Conservation (phyloP, 2,329 filamentous ascomycete species). For the Ophiostoma australiae region DNA sequence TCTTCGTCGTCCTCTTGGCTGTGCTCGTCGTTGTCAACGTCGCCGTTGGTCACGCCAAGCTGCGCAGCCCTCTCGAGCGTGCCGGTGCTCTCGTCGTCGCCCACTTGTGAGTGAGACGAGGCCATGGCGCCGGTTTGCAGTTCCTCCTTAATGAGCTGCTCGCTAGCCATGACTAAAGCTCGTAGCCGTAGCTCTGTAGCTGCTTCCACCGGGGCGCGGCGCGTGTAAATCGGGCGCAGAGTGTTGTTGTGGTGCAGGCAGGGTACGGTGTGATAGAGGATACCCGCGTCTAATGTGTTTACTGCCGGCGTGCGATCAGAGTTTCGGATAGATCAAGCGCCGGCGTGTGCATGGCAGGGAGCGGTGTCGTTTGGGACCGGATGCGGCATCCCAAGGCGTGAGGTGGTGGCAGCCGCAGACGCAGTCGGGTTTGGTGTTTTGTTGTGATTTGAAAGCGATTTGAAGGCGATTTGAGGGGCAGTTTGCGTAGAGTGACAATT, state of each 20-base stretch:
- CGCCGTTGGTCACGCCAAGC: slow-evolving; percentile 32
- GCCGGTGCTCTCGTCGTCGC: slow-evolving; percentile 35
- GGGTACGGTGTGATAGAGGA: not conserved
- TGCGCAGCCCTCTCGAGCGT: slow-evolving; percentile 28
- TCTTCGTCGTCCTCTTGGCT: slow-evolving; percentile 34
- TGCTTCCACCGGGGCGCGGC: slow-evolving; percentile 17
- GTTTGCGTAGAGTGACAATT: not conserved
- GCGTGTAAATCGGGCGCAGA: not conserved
- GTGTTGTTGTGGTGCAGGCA: not conserved
- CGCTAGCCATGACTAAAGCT: slow-evolving; percentile 41
- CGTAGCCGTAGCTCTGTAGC: not conserved
- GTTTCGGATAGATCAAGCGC: slow-evolving; percentile 17
- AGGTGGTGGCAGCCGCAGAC: not conserved
- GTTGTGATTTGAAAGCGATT: not conserved
- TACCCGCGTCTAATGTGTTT: not conserved
- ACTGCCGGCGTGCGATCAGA: slow-evolving; percentile 15
- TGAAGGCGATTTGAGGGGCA: not conserved
- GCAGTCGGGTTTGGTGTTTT: not conserved
- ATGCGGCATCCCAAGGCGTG: slow-evolving; percentile 20
- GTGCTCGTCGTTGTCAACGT: slow-evolving; percentile 29
- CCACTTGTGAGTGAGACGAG: slow-evolving; percentile 25
- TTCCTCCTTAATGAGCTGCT: slow-evolving; percentile 54
- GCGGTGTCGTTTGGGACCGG: not conserved
- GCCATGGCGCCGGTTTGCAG: slow-evolving; percentile 52
- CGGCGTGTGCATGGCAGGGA: slow-evolving; percentile 25